These are phyloP conservation scores for Talaromyces sp. DNA, from an alignment of 2,329 filamentous ascomycete species.

Conservation along the genomic window DNA sequence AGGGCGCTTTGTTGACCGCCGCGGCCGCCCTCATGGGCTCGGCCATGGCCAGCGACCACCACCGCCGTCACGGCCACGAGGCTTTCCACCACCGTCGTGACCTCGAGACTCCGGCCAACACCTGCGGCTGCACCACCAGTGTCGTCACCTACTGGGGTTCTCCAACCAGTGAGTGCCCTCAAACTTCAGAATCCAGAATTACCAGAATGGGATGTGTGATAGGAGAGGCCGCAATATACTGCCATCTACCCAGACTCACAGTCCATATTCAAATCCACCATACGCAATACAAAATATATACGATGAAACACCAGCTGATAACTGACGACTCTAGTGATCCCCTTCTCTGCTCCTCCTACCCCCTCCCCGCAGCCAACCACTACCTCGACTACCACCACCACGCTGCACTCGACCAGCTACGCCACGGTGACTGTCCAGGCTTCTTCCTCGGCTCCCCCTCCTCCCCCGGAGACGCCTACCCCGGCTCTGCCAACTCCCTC, in stretches of 20 bases:
- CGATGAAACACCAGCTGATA: too few relatives aligned
- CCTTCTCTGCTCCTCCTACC: slow-evolving; percentile 13
- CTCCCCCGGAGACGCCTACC: slow-evolving; percentile 22
- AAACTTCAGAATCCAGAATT: background rate
- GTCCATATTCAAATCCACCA: too few relatives aligned
- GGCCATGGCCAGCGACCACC: slow-evolving; percentile 52
- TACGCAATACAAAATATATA: too few relatives aligned
- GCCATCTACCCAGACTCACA: too few relatives aligned
- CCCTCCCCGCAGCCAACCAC: slow-evolving; percentile 11
- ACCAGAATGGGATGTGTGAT: slow-evolving; percentile 27
- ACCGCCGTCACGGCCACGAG: slow-evolving; percentile 41
- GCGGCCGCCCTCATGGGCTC: slow-evolving; percentile 46
- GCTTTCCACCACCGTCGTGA: slow-evolving; percentile 54
- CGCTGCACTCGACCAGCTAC: slow-evolving; percentile 33
- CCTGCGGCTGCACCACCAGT: slow-evolving; percentile 68
- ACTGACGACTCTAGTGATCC: slow-evolving; percentile 6
- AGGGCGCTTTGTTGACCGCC: slow-evolving; percentile 62
- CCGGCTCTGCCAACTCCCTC: slow-evolving; percentile 15
- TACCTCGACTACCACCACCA: slow-evolving; percentile 23
- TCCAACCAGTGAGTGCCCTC: slow-evolving; percentile 50
- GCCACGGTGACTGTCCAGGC: slow-evolving; percentile 30
- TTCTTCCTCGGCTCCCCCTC: slow-evolving; percentile 20
- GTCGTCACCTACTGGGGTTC: slow-evolving; percentile 65
- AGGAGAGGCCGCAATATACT: background rate
- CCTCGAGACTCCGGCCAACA: slow-evolving; percentile 16